These are phyloP conservation scores for Chytriomyces hyalinus DNA, from an alignment of 192 early-diverging fungal genomes.

Conservation along the genomic window DNA sequence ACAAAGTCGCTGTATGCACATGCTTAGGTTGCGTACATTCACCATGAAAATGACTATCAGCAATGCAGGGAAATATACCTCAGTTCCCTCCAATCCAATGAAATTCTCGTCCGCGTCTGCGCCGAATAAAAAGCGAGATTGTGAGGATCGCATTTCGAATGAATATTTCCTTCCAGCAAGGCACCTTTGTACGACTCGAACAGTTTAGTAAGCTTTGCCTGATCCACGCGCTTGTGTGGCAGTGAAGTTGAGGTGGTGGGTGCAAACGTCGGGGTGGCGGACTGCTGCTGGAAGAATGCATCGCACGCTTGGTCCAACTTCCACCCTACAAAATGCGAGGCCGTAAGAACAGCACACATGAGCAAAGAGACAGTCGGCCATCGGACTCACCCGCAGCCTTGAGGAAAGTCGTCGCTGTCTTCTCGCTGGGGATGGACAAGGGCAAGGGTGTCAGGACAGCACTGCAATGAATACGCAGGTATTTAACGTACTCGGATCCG, in stretches of 20 bases:
- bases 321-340: constrained; percentile 53
- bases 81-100: constrained; percentile 76
- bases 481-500: constrained; percentile 17
- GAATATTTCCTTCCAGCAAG: not conserved
- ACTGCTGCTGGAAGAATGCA: constrained; percentile 56
- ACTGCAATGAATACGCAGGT: not conserved
- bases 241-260: not conserved
- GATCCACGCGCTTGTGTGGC: not conserved
- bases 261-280: constrained; percentile 13
- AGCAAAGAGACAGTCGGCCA: not conserved
- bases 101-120: constrained; percentile 65
- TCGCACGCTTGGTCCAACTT: constrained; percentile 72
- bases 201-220: constrained; percentile 54
- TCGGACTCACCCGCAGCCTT: constrained; percentile 42
- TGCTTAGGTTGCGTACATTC: not conserved
- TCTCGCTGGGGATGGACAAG: constrained; percentile 54
- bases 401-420: constrained; percentile 56
- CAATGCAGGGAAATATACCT: constrained; percentile 34
- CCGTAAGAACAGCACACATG: no score
- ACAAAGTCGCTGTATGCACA: constrained; percentile 52
- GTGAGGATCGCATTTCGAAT: not conserved
- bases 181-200: constrained; percentile 81
- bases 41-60: not conserved
- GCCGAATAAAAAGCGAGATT: not conserved
- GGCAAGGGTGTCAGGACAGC: not conserved